phyloP scores from a whole-genome alignment of 108 stramenopile species.

The Conticribra guillardii region DNA sequence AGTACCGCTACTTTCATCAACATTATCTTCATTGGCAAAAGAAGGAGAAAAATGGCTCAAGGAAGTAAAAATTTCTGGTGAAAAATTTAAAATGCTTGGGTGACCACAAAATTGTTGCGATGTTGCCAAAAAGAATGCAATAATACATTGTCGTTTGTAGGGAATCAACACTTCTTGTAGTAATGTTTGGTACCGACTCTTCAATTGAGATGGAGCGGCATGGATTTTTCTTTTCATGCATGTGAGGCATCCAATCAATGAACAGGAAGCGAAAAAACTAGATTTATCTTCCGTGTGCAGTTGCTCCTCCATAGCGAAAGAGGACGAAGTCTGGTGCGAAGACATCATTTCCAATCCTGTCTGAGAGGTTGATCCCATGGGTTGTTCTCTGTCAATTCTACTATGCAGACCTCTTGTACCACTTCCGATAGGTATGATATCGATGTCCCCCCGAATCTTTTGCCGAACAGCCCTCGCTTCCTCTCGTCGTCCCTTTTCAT shows the following conservation, averaged over 20 bases:
- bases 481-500: slow-evolving; percentile 42
- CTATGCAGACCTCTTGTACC: background rate
- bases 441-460: slow-evolving; percentile 27
- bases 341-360: background rate
- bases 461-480: slow-evolving; percentile 38
- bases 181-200: slow-evolving; percentile 7
- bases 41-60: too few species aligned
- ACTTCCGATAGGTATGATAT: background rate
- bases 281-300: background rate
- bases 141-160: slow-evolving; percentile 56
- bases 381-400: background rate
- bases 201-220: slow-evolving; percentile 6
- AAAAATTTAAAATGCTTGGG: slow-evolving; percentile 68
- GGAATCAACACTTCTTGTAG: slow-evolving; percentile 18
- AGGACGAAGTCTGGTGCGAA: too few species aligned
- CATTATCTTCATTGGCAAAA: slow-evolving; percentile 7
- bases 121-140: slow-evolving; percentile 63
- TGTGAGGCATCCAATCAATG: background rate
- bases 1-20: background rate
- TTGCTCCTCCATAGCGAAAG: background rate
- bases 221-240: slow-evolving; percentile 1
- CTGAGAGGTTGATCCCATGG: background rate
- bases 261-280: background rate
- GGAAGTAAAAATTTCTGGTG: slow-evolving; percentile 64
- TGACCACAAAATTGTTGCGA: slow-evolving; percentile 83